Percentiles rank a stretch among this genome's conserved stretches.
phyloP scores from a whole-genome alignment of 108 stramenopile species.

The Nitzschia palea region DNA sequence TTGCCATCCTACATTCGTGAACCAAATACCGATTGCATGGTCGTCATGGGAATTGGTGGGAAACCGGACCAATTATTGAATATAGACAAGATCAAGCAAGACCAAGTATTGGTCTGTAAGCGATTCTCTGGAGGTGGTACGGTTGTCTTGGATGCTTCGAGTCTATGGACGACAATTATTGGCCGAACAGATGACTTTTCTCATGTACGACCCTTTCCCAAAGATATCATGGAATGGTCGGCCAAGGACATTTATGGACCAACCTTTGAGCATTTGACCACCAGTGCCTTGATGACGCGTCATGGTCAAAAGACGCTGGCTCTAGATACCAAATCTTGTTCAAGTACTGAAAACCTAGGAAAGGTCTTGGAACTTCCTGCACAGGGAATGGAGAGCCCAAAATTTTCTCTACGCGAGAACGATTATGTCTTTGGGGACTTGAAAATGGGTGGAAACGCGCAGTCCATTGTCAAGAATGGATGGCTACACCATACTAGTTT shows the following conservation, averaged over 20 bases:
- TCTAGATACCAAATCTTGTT: constrained; percentile 56
- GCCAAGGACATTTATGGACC: constrained; percentile 69
- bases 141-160: constrained; percentile 85
- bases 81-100: constrained; percentile 40
- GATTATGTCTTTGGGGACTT: constrained; percentile 86
- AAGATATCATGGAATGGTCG: constrained; percentile 89
- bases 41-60: constrained; percentile 90
- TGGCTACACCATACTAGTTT: constrained; percentile 96
- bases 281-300: background rate
- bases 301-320: constrained; percentile 41
- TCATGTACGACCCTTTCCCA: constrained; percentile 67
- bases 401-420: constrained; percentile 73
- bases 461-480: constrained; percentile 79
- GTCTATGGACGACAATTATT: constrained; percentile 84
- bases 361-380: background rate
- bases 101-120: constrained; percentile 70
- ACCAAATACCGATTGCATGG: constrained; percentile 35
- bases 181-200: constrained; percentile 46
- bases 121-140: constrained; percentile 96
- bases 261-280: constrained; percentile 53
- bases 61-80: constrained; percentile 75
- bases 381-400: constrained; percentile 4
- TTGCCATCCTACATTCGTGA: constrained; percentile 17
- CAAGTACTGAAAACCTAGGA: constrained; percentile 30
- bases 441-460: constrained; percentile 97